Base-by-base conservation (phyloP, 2,329 filamentous ascomycete genomes). In the Trichoderma harzianum region DNA sequence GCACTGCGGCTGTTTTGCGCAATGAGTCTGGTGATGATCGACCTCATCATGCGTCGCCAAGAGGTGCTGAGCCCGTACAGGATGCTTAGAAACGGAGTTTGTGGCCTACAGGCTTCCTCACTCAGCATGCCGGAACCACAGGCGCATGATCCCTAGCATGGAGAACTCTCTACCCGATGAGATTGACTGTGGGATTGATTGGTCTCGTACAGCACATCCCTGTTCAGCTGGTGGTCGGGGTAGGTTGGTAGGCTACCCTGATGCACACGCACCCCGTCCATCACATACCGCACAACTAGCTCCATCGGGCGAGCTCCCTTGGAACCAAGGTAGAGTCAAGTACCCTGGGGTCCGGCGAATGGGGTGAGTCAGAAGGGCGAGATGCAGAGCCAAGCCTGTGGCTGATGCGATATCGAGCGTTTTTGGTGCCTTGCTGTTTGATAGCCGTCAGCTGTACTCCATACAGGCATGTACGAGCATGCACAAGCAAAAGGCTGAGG, bases 1-100 rank as follows among this genome's bases (percentile, higher is more conserved):
- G 64, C 36, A n/a, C 55, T n/a, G 39, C 34, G 43, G 47, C 57
- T 18, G 36, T 71, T 47, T 57, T 62, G 30, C 24, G 58, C 57
- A 61, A 55, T 57, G 39, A 68, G 64, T 72, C 47, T 39, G 64
- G 66, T 39, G 71, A 65, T 70, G 71, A 72, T 72, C 71, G 58
- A 70, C 71, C 71, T 70, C 71, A 69, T 62, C 70, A 64, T 70
- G 71, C 71, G 62, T 70, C 53, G 70, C 57, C 65, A 69, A 69
- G 58, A 51, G 24, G 51, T 43, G 55, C 58, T 64, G 70, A 66
- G 43, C 58, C 57, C 43, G 57, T 53, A 53, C 43, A 72, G 63
- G 65, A 53, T 47, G 30, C 53, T 43, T 43, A 26, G 30, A 61
- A 36, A 61, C 39, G 62, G 69, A 67, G 34, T 21, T 26, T 47